Percentiles rank a stretch among this genome's conserved stretches.
Evolutionary conservation across 176 grass and related monocot species (phyloP).

Genomic region (Calamus simplicifolius): DNA sequence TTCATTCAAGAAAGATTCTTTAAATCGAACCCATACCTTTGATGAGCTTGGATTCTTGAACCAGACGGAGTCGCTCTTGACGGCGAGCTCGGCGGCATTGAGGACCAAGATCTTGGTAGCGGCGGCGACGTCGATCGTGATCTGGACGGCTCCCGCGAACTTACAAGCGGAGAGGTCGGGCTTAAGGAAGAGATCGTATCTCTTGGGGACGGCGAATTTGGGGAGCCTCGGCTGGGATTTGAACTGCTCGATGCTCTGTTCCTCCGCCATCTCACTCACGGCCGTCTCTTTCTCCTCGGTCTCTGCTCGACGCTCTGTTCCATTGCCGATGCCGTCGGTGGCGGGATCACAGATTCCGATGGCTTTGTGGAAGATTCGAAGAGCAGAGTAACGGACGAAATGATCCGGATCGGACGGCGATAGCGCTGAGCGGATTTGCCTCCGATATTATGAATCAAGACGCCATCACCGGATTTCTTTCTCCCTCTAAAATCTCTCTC

Average conservation of each 20-base stretch:
- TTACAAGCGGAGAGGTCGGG: slow-evolving; percentile 64
- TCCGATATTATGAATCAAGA: too few relatives aligned
- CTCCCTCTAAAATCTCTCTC: too few relatives aligned
- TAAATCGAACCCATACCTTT: slow-evolving; percentile 25
- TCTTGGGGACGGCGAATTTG: slow-evolving; percentile 52
- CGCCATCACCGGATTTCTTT: too few relatives aligned
- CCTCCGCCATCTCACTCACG: slow-evolving; percentile 12
- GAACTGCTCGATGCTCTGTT: slow-evolving; percentile 67
- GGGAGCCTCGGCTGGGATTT: slow-evolving; percentile 59
- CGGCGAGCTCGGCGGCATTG: slow-evolving; percentile 67
- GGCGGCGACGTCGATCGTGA: slow-evolving; percentile 35
- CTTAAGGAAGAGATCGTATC: slow-evolving; percentile 68
- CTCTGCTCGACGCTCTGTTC: too few relatives aligned
- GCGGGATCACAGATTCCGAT: too few relatives aligned
- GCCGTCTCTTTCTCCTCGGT: too few relatives aligned
- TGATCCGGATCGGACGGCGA: too few relatives aligned
- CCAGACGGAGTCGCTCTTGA: slow-evolving; percentile 27
- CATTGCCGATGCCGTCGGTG: too few relatives aligned
- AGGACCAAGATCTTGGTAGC: slow-evolving; percentile 68
- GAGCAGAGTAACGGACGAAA: too few relatives aligned
- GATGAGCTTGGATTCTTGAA: slow-evolving; percentile 35
- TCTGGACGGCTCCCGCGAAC: slow-evolving; percentile 48
- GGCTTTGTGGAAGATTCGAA: too few relatives aligned
- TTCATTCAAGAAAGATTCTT: neutral
- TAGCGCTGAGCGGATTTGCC: too few relatives aligned